Base-by-base conservation (phyloP, 805 yeast genomes). In the Pichia nanzhaoensis region DNA sequence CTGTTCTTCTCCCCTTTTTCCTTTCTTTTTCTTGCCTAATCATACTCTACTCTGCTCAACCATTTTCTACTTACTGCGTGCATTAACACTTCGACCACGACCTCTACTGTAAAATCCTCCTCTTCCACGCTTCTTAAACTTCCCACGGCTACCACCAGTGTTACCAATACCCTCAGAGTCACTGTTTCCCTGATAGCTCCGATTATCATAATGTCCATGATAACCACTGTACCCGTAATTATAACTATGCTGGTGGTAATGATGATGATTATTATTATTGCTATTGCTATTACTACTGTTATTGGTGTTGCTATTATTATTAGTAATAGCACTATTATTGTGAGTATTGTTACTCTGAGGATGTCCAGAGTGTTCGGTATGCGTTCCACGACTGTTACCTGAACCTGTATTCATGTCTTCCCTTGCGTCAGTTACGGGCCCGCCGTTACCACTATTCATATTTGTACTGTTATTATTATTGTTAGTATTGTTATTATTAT, bases 51-150 rank as follows among this genome's bases (percentile, higher is more conserved):
- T 24, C 30, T 24, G 12, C 12, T 7, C 12, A 24, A 24, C 14
- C 14, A 30, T 13, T 30, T 30, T 30, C 16, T 13, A 39, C 3
- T 32, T 18, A 32, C 28, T 27, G 17, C 41, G 34, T 28, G 32
- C 5, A 19, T 37, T 36, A 41, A 22, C 39, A 21, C 34, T 40
- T 18, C 34, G 49, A n/a, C 41, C 49, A 38, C 42, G 42, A 16
- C 41, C 20, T 30, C 24, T 5, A 17, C 14, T 5, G 19, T 32
- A 17, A 19, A 30, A 39, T 30, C 41, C 41, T 8, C 41, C 41
- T 19, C 41, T 34, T 21, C 34, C 41, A 28, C 35, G 21, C 31
- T 28, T 39, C 16, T 39, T 39, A 30, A 39, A 32, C 21, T 39
- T 39, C 4, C 41, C 34, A 19, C 37, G 27, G 13, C n/a, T 14